Evolutionary conservation across 2,329 filamentous ascomycete genomes (phyloP).

Genomic region (Capronia epimyces): DNA sequence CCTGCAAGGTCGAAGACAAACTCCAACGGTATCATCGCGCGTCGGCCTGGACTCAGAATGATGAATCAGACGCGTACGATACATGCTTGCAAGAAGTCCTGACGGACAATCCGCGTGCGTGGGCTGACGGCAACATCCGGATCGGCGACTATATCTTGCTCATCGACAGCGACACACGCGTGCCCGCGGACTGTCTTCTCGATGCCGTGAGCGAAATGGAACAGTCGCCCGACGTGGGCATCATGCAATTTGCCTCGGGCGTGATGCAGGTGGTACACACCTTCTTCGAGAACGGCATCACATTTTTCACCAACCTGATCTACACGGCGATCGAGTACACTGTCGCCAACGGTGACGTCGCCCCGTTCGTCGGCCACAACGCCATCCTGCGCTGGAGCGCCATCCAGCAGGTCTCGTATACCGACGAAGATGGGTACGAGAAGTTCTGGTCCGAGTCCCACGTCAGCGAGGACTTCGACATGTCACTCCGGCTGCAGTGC

Average conservation of each 20-base stretch:
- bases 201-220: conserved; percentile 69
- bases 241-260: conserved; percentile 66
- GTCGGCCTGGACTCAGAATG: conserved; percentile 31
- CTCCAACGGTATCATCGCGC: conserved; percentile 33
- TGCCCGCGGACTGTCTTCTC: conserved; percentile 62
- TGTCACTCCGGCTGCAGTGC: conserved; percentile 65
- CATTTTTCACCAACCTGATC: conserved; percentile 73
- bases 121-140: conserved; percentile 78
- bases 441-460: conserved; percentile 71
- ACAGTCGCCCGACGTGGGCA: conserved; percentile 62
- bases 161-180: conserved; percentile 64
- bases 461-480: conserved; percentile 74
- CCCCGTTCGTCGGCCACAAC: conserved; percentile 73
- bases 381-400: conserved; percentile 67
- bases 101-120: conserved; percentile 50
- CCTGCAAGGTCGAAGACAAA: conserved; percentile 57
- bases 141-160: conserved; percentile 72
- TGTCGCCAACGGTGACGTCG: conserved; percentile 65
- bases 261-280: conserved; percentile 70
- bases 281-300: conserved; percentile 71
- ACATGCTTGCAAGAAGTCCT: conserved; percentile 47
- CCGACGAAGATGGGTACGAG: conserved; percentile 39
- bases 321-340: conserved; percentile 68
- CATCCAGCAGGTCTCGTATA: conserved; percentile 54
- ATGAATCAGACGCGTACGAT: conserved; percentile 47